Conservation (phyloP, 805 yeast genomes). For the Candida pseudofarinosa region DNA sequence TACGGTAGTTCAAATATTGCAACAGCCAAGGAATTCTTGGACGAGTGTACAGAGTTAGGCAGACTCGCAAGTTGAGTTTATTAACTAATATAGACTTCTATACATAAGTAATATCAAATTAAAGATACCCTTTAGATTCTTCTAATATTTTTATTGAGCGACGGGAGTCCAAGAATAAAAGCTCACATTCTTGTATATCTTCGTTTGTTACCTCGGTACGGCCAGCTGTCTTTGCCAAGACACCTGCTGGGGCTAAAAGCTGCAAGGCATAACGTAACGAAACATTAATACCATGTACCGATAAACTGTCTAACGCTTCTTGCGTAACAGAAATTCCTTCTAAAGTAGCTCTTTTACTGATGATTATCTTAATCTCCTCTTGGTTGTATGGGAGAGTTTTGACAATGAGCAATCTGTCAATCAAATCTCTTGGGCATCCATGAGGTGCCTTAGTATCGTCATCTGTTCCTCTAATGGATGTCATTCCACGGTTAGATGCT, state of each 20-base stretch:
- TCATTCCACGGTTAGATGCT: slow-evolving; percentile 94
- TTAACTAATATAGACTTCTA: background rate
- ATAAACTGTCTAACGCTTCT: slow-evolving; percentile 72
- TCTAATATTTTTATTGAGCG: slow-evolving; percentile 73
- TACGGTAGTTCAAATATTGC: slow-evolving; percentile 84
- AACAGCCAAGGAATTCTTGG: slow-evolving; percentile 65
- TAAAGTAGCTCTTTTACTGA: slow-evolving; percentile 74
- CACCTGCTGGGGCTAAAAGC: slow-evolving; percentile 84
- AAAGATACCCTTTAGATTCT: slow-evolving; percentile 37
- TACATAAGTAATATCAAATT: slow-evolving; percentile 2
- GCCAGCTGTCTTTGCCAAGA: slow-evolving; percentile 70
- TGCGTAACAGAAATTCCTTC: slow-evolving; percentile 64
- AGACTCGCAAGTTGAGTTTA: slow-evolving; percentile 4
- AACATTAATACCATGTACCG: slow-evolving; percentile 68
- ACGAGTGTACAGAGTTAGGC: slow-evolving; percentile 60
- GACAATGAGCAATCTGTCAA: slow-evolving; percentile 87
- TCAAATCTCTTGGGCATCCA: slow-evolving; percentile 92
- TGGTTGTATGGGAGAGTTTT: slow-evolving; percentile 85
- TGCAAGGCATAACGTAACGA: slow-evolving; percentile 92
- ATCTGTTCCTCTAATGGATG: slow-evolving; percentile 85
- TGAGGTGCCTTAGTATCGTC: slow-evolving; percentile 85
- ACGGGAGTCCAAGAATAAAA: slow-evolving; percentile 78
- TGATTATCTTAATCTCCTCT: slow-evolving; percentile 77
- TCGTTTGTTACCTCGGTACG: slow-evolving; percentile 61
- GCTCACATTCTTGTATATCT: slow-evolving; percentile 82